Base-by-base conservation (phyloP, 306 rosid genomes). In the Malus domestica region DNA sequence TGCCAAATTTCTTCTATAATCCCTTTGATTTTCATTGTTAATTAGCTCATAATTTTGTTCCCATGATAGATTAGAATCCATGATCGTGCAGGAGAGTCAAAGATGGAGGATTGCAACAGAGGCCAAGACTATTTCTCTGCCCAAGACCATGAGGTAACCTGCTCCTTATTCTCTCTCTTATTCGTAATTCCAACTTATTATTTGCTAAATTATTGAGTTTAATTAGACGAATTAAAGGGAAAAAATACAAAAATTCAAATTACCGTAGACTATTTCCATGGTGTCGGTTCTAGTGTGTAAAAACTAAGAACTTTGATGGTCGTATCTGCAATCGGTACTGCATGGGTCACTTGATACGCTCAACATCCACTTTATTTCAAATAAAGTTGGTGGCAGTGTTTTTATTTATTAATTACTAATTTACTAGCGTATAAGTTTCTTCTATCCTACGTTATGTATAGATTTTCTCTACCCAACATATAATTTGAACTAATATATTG, bases 51-150 rank as follows among this genome's bases (percentile, higher is more conserved):
- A 10, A 32, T 22, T 58, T 76, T 52, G 40, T 1, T 18, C 1
- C 10, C 64, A 35, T 72, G 55, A 40, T 30, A 68, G 49, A n/a
- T 38, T 60, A 15, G 15, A 78, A 46, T 55, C 68, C 20, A 58
- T 85, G 86, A 67, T 73, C 45, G 22, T 68, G 65, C 66, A 69
- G 78, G 74, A 66, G 80, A 76, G 76, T 45, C 9, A 55, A 55
- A 83, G 78, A 92, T 94, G 98, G 94, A 87, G 70, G 96, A 86
- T 29, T 85, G 83, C 88, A 83, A 84, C 60, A 78, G 87, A 57
- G 82, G 80, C 25, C 90, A 87, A 75, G 85, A 70, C 65, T 89
- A 81, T 83, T 89, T 84, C 79, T 54, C 87, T 29, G 70, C 89
- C 60, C 86, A 84, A 59, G 55, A 83, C 44, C 84, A 75, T 40